Conservation (phyloP, 106 monocot species). For the Phalaenopsis aphrodite region DNA sequence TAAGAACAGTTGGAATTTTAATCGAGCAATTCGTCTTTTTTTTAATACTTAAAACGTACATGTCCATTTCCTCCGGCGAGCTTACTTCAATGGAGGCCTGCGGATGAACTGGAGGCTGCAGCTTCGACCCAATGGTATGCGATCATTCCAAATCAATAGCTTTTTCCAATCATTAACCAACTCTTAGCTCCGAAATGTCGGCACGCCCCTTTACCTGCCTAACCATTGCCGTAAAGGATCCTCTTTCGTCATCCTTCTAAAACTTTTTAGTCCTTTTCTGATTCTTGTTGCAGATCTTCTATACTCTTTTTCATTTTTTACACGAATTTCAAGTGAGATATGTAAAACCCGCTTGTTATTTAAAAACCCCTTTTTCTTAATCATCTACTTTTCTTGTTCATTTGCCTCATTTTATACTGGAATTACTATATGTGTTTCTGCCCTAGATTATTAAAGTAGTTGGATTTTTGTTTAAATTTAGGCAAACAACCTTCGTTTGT, state of each 20-base stretch:
- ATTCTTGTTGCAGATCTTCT: background rate
- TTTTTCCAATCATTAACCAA: background rate
- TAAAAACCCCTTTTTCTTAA: too few species aligned
- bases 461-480: constrained; percentile 8
- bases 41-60: too few species aligned
- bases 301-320: background rate
- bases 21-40: too few species aligned
- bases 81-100: too few species aligned
- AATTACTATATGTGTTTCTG: background rate
- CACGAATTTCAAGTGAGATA: background rate
- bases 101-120: too few species aligned
- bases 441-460: background rate
- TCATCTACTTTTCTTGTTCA: background rate
- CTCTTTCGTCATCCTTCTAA: background rate
- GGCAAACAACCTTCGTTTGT: constrained; percentile 71
- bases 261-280: background rate
- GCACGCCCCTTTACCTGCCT: background rate
- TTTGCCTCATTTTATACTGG: background rate
- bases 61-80: too few species aligned
- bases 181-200: background rate
- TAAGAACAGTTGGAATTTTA: too few species aligned
- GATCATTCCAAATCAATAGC: background rate
- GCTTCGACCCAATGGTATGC: background rate
- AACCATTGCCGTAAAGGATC: background rate
- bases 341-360: too few species aligned